phyloP scores from a whole-genome alignment of 2,329 filamentous ascomycete genomes.

The Arthrobotrys entomopaga region DNA sequence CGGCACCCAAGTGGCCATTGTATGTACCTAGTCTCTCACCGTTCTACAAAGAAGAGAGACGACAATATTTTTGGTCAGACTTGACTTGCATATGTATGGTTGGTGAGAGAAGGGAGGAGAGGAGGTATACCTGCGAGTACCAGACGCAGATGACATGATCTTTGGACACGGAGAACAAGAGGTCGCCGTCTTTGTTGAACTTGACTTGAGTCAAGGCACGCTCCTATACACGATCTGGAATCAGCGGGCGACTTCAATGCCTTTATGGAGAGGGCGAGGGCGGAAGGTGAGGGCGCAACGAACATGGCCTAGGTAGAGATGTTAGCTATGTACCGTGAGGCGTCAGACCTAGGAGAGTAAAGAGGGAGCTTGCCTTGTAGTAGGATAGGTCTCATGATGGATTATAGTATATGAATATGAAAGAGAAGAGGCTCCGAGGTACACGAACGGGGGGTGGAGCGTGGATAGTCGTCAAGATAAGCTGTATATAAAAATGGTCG shows the following conservation, averaged over 20 bases:
- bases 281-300: slow-evolving; percentile 35
- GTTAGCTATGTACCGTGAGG: slow-evolving; percentile 54
- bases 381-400: slow-evolving; percentile 94
- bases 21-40: slow-evolving; percentile 97
- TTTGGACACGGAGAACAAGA: slow-evolving; percentile 95
- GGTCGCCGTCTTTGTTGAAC: slow-evolving; percentile 92
- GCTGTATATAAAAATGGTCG: slow-evolving; percentile 1
- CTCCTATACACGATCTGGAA: slow-evolving; percentile 70
- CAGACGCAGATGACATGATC: slow-evolving; percentile 97
- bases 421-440: neutral
- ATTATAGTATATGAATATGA: slow-evolving; percentile 55
- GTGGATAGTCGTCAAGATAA: neutral
- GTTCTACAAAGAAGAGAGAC: slow-evolving; percentile 67
- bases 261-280: slow-evolving; percentile 10
- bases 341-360: slow-evolving; percentile 16
- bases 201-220: slow-evolving; percentile 94
- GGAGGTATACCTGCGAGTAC: slow-evolving; percentile 74
- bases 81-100: slow-evolving; percentile 2
- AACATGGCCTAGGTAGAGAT: slow-evolving; percentile 34
- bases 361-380: slow-evolving; percentile 72
- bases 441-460: slow-evolving; percentile 2
- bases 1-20: slow-evolving; percentile 93
- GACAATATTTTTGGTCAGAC: neutral
- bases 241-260: slow-evolving; percentile 22
- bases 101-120: neutral